A percentile compares a stretch with the other conserved stretches of the same genome.
phyloP scores from a whole-genome alignment of 371 early-diverging fungal species.

The Mortierella sp. region DNA sequence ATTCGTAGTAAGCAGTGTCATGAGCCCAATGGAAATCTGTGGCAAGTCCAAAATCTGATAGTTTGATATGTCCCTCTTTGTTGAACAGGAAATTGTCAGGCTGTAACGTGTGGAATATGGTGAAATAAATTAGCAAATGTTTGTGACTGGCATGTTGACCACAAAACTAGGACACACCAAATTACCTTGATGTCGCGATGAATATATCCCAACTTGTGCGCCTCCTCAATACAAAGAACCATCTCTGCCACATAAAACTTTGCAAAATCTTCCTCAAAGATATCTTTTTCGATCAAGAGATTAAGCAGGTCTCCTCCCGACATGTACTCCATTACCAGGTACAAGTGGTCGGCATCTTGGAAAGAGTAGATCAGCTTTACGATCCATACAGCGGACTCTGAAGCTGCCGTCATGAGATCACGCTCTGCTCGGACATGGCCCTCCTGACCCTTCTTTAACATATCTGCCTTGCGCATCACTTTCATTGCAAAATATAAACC shows the following conservation, averaged over 20 bases:
- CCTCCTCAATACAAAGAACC: slow-evolving; percentile 75
- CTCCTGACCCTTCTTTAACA: slow-evolving; percentile 80
- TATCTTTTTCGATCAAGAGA: slow-evolving; percentile 70
- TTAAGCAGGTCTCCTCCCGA: slow-evolving; percentile 85
- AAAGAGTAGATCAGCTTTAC: slow-evolving; percentile 80
- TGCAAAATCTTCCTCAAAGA: slow-evolving; percentile 73
- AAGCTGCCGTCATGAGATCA: slow-evolving; percentile 78
- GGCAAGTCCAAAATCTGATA: slow-evolving; percentile 84
- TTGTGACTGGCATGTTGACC: too few species aligned
- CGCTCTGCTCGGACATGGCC: slow-evolving; percentile 85
- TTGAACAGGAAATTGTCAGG: slow-evolving; percentile 66
- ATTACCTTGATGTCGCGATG: slow-evolving; percentile 75
- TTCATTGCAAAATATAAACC: slow-evolving; percentile 90
- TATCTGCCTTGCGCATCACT: slow-evolving; percentile 79
- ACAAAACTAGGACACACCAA: not conserved
- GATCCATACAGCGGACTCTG: slow-evolving; percentile 71
- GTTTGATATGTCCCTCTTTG: slow-evolving; percentile 79
- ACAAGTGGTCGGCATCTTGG: slow-evolving; percentile 76
- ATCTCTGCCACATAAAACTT: slow-evolving; percentile 82
- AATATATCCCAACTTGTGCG: slow-evolving; percentile 75
- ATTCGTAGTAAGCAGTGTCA: slow-evolving; percentile 66
- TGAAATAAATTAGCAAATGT: not conserved
- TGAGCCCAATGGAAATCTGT: slow-evolving; percentile 75
- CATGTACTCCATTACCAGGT: slow-evolving; percentile 85
- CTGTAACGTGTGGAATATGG: slow-evolving; percentile 7